These are phyloP conservation scores for Corchorus capsularis DNA, from an alignment of 345 rosid species.

Conservation along the genomic window DNA sequence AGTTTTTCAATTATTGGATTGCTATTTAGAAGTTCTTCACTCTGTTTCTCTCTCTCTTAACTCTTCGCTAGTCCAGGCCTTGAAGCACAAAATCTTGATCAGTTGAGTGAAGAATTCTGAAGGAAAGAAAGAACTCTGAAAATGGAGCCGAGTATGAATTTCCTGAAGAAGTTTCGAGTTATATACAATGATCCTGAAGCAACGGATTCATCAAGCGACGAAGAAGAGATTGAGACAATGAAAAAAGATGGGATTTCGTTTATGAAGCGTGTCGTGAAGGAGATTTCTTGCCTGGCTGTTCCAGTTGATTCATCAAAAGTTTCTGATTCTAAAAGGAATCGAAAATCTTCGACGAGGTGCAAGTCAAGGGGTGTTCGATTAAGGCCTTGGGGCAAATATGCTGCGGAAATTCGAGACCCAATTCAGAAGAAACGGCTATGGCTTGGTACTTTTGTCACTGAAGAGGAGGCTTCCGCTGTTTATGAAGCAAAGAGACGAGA, in stretches of 20 bases:
- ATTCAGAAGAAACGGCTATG: conserved; percentile 41
- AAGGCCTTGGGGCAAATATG: conserved; percentile 56
- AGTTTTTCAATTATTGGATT: no score
- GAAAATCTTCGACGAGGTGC: conserved; percentile 2
- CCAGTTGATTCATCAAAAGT: neutral
- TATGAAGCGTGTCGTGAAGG: conserved; percentile 29
- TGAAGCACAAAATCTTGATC: neutral
- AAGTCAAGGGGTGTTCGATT: conserved; percentile 41
- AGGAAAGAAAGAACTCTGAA: neutral
- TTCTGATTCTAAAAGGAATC: conserved; percentile 11
- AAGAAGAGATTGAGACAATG: conserved; percentile 19
- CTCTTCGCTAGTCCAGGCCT: neutral
- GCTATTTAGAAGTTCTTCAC: no score
- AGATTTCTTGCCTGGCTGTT: conserved; percentile 28
- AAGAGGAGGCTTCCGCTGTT: conserved; percentile 54
- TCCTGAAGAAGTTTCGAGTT: conserved; percentile 38
- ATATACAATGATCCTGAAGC: conserved; percentile 47
- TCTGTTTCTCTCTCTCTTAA: no score
- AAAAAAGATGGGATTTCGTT: neutral
- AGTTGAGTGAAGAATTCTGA: neutral
- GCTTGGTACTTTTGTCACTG: conserved; percentile 57
- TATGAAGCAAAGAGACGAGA: conserved; percentile 44
- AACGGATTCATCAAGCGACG: conserved; percentile 44
- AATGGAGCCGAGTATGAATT: conserved; percentile 3
- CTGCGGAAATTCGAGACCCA: conserved; percentile 58